Conservation (phyloP, 2,329 filamentous ascomycete genomes). For the Leptosphaerulina australis region DNA sequence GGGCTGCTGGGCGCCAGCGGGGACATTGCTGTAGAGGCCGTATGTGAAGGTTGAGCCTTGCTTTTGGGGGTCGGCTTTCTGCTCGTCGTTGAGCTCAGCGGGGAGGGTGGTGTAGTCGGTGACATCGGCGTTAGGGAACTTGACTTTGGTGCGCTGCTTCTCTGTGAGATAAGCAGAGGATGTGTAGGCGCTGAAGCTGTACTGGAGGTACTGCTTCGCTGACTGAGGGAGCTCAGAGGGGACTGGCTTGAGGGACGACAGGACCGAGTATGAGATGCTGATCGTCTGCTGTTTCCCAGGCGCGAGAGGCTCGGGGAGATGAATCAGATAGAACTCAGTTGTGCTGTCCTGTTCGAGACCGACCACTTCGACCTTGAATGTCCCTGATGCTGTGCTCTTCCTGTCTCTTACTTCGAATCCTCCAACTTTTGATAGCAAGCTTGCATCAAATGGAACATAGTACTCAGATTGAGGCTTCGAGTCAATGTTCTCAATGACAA, state of each 20-base stretch:
- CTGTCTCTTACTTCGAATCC: conserved; percentile 92
- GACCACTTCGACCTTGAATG: conserved; percentile 72
- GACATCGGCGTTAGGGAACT: conserved; percentile 77
- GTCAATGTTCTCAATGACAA: conserved; percentile 89
- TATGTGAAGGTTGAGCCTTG: conserved; percentile 87
- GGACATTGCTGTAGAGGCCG: conserved; percentile 82
- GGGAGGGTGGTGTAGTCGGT: conserved; percentile 83
- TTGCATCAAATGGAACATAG: conserved; percentile 82
- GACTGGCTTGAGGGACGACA: conserved; percentile 79
- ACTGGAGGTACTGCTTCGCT: conserved; percentile 83
- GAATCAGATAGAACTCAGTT: conserved; percentile 80
- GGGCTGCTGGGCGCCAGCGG: conserved; percentile 75
- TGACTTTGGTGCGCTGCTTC: conserved; percentile 98
- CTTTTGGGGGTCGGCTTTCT: conserved; percentile 74
- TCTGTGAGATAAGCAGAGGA: conserved; percentile 81
- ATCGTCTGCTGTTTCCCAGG: conserved; percentile 82
- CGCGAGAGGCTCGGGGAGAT: conserved; percentile 75
- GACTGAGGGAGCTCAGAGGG: conserved; percentile 83
- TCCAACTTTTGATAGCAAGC: conserved; percentile 77
- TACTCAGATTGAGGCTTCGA: conserved; percentile 83
- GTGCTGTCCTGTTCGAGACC: conserved; percentile 58
- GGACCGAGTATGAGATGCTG: conserved; percentile 81
- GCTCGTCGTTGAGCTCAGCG: conserved; percentile 60
- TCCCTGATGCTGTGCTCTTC: conserved; percentile 71
- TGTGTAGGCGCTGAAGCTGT: conserved; percentile 84